A percentile compares a stretch with the other conserved stretches of the same genome.
Conservation (phyloP, 345 rosid genomes). For the Salix caprea region DNA sequence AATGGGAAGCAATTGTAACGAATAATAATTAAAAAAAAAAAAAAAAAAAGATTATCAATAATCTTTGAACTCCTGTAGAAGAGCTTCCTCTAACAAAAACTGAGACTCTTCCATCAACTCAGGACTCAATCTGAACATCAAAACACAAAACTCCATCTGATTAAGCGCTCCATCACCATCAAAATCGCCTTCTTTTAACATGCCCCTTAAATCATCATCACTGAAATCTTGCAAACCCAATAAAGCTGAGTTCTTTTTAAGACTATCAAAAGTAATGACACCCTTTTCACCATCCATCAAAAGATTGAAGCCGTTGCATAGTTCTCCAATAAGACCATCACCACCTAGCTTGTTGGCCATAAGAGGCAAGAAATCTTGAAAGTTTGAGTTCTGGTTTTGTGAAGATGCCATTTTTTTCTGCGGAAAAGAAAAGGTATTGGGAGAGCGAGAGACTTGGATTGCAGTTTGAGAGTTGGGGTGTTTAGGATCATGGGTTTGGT, state of each 20-base stretch:
- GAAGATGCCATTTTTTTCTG: constrained; percentile 37
- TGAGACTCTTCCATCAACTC: constrained; percentile 76
- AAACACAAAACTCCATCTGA: constrained; percentile 93
- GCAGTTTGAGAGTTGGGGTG: background rate
- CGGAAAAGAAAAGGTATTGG: background rate
- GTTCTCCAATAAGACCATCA: constrained; percentile 67
- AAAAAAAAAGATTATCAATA: background rate
- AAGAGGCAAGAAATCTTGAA: constrained; percentile 65
- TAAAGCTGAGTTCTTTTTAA: constrained; percentile 50
- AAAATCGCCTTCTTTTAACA: constrained; percentile 73
- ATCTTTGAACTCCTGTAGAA: constrained; percentile 40
- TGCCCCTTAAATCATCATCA: constrained; percentile 59
- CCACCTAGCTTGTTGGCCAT: constrained; percentile 83
- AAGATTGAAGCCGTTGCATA: constrained; percentile 75
- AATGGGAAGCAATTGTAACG: background rate
- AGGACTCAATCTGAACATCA: constrained; percentile 85
- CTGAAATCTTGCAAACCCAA: constrained; percentile 67
- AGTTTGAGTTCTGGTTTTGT: constrained; percentile 30
- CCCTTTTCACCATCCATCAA: constrained; percentile 62
- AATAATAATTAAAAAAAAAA: background rate
- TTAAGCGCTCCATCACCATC: constrained; percentile 72
- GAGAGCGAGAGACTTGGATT: background rate
- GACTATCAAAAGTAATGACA: constrained; percentile 70
- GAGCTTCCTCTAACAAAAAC: constrained; percentile 56
- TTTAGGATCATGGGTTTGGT: background rate